Base-by-base conservation (phyloP, 2,329 filamentous ascomycete genomes). In the Clarireedia sp. region DNA sequence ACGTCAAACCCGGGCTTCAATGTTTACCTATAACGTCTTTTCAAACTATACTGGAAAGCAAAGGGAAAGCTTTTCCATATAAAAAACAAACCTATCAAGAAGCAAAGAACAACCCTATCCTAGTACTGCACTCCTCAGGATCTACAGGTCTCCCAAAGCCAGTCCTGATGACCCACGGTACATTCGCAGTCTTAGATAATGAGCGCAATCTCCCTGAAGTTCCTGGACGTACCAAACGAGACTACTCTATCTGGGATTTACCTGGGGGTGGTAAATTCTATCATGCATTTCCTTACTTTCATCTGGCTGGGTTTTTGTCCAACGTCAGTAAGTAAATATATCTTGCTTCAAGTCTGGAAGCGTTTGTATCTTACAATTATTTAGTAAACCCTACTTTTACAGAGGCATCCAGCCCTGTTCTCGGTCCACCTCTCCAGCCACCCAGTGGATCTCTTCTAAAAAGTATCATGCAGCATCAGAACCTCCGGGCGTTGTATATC, bases 21-120 rank as follows among this genome's bases (percentile, higher is more conserved):
- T 50, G 19, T 37, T n/a, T 24, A 16, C 10, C 21, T 14, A 3
- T 50, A 3, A 36, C 48, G 8, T 50, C 48, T 41, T 41, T 50
- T 9, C 36, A 50, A 16, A 29, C 12, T 3, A 38, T 41, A 3
- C 48, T 43, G 21, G 48, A 19, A 16, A 21, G 26, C 23, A 16
- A 38, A 7, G 33, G 14, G 21, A 29, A 17, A 38, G 19, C 10
- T 9, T 50, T 29, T 33, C 37, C 37, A 7, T 45, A 57, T 33
- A 49, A 57, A 17, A 24, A 17, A 5, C 19, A 52, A 12, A 52
- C 37, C 2, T 72, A 66, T 21, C 63, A 67, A 0, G 59, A 66
- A 17, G 57, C 26, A 19, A 48, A 40, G 16, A 46, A 57, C 19
- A 36, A 54, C 12, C 51, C 51, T 19, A 47, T 57, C 17, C 21